Percentiles rank a stretch among this genome's conserved stretches.
phyloP scores from a whole-genome alignment of 2,329 filamentous ascomycete species.

The Ophiostoma novo-ulmi region DNA sequence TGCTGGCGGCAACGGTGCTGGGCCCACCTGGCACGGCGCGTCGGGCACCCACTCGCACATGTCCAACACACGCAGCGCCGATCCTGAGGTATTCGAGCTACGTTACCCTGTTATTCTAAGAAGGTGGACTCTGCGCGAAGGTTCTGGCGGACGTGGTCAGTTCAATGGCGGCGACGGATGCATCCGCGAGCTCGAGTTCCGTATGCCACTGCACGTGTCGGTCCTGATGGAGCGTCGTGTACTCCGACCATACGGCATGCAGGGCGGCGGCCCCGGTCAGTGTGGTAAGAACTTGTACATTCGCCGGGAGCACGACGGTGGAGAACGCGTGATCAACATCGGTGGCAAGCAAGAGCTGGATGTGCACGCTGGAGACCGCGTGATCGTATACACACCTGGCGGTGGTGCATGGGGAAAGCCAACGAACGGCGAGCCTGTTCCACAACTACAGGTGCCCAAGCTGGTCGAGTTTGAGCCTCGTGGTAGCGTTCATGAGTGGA shows the following conservation, averaged over 20 bases:
- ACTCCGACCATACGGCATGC: slow-evolving; percentile 36
- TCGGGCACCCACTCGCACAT: too few species aligned
- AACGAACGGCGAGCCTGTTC: neutral
- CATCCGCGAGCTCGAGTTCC: slow-evolving; percentile 36
- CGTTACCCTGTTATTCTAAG: slow-evolving; percentile 35
- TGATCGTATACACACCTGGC: slow-evolving; percentile 53
- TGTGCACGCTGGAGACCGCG: slow-evolving; percentile 41
- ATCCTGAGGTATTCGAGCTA: slow-evolving; percentile 36
- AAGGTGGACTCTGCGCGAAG: slow-evolving; percentile 30
- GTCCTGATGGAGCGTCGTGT: slow-evolving; percentile 37
- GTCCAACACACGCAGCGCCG: slow-evolving; percentile 26
- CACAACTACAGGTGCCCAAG: neutral
- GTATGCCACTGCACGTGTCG: slow-evolving; percentile 33
- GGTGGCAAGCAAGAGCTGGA: slow-evolving; percentile 56
- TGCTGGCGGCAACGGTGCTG: slow-evolving; percentile 36
- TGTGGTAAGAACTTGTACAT: slow-evolving; percentile 26
- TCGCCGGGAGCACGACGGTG: slow-evolving; percentile 28
- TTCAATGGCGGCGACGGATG: slow-evolving; percentile 36
- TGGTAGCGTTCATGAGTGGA: neutral
- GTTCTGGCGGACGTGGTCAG: slow-evolving; percentile 32
- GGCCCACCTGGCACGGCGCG: slow-evolving; percentile 32
- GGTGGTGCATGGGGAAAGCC: slow-evolving; percentile 54
- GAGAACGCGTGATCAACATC: slow-evolving; percentile 42
- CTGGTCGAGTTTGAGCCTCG: neutral
- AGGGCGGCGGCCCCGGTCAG: slow-evolving; percentile 31